Percentiles rank a stretch among this genome's conserved stretches.
These are phyloP conservation scores for Dothiorella sarmentorum DNA, from an alignment of 2,329 filamentous ascomycete genomes.

Conservation along the genomic window DNA sequence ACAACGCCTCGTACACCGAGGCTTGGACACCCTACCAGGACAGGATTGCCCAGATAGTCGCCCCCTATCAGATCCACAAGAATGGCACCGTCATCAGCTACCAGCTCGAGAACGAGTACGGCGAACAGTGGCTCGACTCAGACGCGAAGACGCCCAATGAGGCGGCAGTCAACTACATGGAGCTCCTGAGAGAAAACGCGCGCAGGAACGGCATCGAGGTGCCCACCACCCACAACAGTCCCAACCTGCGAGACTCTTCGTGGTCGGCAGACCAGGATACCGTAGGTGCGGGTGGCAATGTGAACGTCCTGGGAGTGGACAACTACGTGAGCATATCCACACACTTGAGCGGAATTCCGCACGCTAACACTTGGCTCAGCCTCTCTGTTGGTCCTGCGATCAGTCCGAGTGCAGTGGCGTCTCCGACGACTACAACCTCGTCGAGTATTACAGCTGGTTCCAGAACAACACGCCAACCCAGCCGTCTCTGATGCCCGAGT, in stretches of 20 bases:
- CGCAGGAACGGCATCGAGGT: constrained; percentile 56
- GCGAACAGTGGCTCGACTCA: constrained; percentile 39
- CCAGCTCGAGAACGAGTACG: constrained; percentile 58
- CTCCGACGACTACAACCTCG: constrained; percentile 54
- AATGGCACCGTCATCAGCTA: constrained; percentile 56
- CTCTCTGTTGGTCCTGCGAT: constrained; percentile 61
- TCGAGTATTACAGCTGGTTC: constrained; percentile 49
- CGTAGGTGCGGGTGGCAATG: constrained; percentile 47
- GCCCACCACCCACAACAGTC: constrained; percentile 57
- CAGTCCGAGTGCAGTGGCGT: constrained; percentile 58
- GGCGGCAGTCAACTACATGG: constrained; percentile 54
- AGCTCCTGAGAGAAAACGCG: constrained; percentile 51
- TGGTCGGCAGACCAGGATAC: constrained; percentile 60
- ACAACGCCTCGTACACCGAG: constrained; percentile 51
- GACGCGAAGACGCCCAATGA: constrained; percentile 45
- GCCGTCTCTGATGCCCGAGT: constrained; percentile 56
- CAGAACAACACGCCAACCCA: constrained; percentile 41
- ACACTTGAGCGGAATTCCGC: no score
- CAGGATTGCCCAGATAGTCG: constrained; percentile 50
- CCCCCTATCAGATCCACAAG: constrained; percentile 54
- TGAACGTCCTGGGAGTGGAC: constrained; percentile 53
- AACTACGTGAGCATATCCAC: constrained; percentile 37
- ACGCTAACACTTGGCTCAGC: background rate
- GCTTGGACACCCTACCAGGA: constrained; percentile 56
- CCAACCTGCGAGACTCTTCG: constrained; percentile 55